Base-by-base conservation (phyloP, 345 rosid species). In the Gossypium sturtianum region DNA sequence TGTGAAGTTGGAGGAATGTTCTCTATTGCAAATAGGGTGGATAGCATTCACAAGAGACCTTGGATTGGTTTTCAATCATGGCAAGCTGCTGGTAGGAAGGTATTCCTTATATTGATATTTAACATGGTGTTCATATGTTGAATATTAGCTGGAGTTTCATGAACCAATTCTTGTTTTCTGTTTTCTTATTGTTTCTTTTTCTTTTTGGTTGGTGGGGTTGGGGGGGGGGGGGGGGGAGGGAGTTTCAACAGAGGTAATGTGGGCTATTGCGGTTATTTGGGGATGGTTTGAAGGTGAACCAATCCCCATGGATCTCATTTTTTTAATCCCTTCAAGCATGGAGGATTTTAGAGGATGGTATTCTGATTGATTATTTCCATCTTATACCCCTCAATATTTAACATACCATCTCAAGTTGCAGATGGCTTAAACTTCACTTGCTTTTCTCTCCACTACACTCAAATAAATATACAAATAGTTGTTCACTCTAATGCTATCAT, bases 41-140 rank as follows among this genome's bases (percentile, higher is more conserved):
- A 96, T 81, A 84, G 84, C 82, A 85, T 93, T 83, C 99, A 96
- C 83, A 84, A 71, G 78, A 90, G 98, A 83, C 99, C 99, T 72
- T 96, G 99, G 99, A 96, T 96, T 79, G 99, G 99, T 66, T 95
- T 95, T 82, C 99, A 95, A 76, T 95, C 99, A 78, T 93, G 99
- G 99, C 96, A 83, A 77, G 91, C 98, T 80, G 85, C 94, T 76
- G 98, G 97, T 86, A 88, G 94, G 84, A 90, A 93, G 99, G 97
- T 95, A 93, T 75, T 80, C 80, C 66, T 78, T 75, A 58, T 53
- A 13, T 48, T 72, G 25, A 67, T 43, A 54, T 65, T 71, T 53
- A 54, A 41, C 59, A 57, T 51, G 44, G 19, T 12, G 15, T 66
- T 74, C 3, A 27, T 27, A 4, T 58, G 62, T 66, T 78, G 15